phyloP scores from a whole-genome alignment of 305 asterid species.

The Fraxinus floribunda region DNA sequence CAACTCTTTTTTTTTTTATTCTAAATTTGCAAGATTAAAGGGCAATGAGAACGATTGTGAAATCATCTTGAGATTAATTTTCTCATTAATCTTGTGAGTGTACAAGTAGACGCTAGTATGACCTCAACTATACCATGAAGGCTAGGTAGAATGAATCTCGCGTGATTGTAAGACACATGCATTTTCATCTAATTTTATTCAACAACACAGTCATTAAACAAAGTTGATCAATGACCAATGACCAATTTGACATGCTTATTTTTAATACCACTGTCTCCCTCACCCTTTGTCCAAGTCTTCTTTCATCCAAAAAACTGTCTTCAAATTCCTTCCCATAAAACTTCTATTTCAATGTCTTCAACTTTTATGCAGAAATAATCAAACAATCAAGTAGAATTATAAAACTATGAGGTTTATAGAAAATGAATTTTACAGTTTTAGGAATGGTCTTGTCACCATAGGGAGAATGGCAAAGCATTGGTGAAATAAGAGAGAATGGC shows the following conservation, averaged over 20 bases:
- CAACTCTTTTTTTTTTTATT: background rate
- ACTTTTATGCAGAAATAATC: background rate
- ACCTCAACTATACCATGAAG: background rate
- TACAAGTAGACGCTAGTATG: background rate
- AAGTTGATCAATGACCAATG: background rate
- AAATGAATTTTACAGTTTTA: background rate
- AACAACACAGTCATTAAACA: background rate
- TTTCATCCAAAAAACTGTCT: background rate
- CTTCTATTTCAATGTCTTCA: background rate
- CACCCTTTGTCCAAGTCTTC: background rate
- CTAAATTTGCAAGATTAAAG: too few relatives aligned
- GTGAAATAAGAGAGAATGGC: background rate
- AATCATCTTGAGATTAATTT: background rate
- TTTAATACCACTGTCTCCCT: background rate
- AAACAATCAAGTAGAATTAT: background rate
- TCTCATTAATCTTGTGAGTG: background rate
- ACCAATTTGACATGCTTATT: background rate
- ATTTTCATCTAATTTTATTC: background rate
- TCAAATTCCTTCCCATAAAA: background rate
- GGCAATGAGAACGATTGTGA: background rate
- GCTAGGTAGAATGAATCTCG: background rate
- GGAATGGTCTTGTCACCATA: background rate
- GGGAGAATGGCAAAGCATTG: background rate
- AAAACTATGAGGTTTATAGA: background rate
- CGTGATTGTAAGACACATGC: background rate